Evolutionary conservation across 371 early-diverging fungal species (phyloP).

Genomic region (Capillidium rhysosporum): DNA sequence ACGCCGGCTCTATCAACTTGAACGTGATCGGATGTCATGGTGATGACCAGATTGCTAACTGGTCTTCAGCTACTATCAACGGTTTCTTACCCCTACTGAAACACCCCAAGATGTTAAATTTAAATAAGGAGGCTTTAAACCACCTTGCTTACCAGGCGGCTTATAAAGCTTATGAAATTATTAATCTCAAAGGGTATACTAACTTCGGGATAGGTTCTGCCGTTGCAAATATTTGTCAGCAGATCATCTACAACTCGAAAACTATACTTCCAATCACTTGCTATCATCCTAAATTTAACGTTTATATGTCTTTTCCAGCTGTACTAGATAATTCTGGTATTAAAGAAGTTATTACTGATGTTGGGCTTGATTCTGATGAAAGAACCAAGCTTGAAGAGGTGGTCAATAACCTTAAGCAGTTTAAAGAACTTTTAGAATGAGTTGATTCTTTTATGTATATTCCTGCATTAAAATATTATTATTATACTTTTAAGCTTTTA

Average conservation of each 20-base stretch:
- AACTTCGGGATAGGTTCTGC: constrained; percentile 75
- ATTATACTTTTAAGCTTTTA: too few relatives aligned
- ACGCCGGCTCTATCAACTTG: constrained; percentile 48
- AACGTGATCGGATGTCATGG: constrained; percentile 79
- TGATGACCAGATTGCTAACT: constrained; percentile 63
- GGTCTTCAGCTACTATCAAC: constrained; percentile 53
- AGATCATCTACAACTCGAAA: constrained; percentile 38
- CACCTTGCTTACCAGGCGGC: constrained; percentile 17
- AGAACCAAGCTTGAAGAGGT: constrained; percentile 19
- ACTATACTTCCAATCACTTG: constrained; percentile 40
- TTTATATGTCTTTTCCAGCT: constrained; percentile 48
- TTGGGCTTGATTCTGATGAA: constrained; percentile 33
- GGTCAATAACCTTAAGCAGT: constrained; percentile 19
- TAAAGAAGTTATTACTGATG: constrained; percentile 29
- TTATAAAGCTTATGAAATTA: constrained; percentile 66
- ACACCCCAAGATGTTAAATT: constrained; percentile 30
- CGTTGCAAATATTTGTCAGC: constrained; percentile 41
- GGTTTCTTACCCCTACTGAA: constrained; percentile 37
- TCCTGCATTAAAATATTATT: too few relatives aligned
- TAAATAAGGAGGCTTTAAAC: constrained; percentile 30
- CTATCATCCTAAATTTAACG: constrained; percentile 31
- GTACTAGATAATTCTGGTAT: constrained; percentile 51
- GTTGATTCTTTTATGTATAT: too few relatives aligned
- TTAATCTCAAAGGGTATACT: constrained; percentile 67
- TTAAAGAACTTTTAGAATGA: too few relatives aligned